A percentile compares a stretch with the other conserved stretches of the same genome.
phyloP scores from a whole-genome alignment of 192 early-diverging fungal genomes.

The Backusella australiensis region DNA sequence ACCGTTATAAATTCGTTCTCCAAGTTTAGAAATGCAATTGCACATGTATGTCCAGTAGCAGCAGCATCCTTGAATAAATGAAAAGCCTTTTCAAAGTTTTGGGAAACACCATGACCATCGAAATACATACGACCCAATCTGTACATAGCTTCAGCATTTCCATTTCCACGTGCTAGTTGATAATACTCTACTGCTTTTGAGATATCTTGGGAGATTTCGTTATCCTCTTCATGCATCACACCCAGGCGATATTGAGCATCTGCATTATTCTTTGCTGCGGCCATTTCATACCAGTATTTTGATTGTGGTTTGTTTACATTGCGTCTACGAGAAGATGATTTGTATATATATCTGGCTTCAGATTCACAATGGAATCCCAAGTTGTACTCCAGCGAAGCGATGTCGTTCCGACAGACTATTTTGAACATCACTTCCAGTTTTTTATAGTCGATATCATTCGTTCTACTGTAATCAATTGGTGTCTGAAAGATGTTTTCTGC shows the following conservation, averaged over 20 bases:
- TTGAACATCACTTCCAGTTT: not conserved
- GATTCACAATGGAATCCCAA: conserved; percentile 8
- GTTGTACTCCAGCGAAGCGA: not conserved
- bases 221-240: conserved; percentile 15
- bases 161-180: conserved; percentile 13
- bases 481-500: not conserved
- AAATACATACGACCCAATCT: not conserved
- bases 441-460: not conserved
- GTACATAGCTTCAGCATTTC: conserved; percentile 18
- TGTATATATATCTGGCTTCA: not conserved
- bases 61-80: not conserved
- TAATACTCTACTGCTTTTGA: conserved; percentile 25
- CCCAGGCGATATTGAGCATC: conserved; percentile 32
- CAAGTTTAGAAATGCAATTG: not conserved
- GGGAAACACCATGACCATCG: not conserved
- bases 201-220: conserved; percentile 26
- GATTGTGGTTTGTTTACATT: not conserved
- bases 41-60: not conserved
- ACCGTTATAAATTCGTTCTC: not conserved
- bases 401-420: not conserved
- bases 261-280: conserved; percentile 17
- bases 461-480: not conserved
- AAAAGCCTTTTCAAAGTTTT: not conserved
- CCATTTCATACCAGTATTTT: conserved; percentile 32
- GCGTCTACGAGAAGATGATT: not conserved